Base-by-base conservation (phyloP, 2,329 filamentous ascomycete species). In the Stachybotrys chlorohalonatus region DNA sequence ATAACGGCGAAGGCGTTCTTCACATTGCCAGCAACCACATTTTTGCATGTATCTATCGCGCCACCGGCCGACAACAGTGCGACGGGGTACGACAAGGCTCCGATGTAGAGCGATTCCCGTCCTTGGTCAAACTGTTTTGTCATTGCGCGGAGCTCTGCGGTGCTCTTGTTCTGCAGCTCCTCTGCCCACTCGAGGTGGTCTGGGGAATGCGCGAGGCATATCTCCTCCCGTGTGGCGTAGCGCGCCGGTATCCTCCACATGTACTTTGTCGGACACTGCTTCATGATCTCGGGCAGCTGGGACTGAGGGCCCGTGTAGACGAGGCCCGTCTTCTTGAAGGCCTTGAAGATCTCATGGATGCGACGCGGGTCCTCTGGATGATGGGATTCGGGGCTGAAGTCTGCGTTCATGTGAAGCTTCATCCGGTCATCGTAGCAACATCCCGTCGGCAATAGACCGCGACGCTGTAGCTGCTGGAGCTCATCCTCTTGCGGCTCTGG, bases 1-100 rank as follows among this genome's bases (percentile, higher is more conserved):
- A 99, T 96, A 45, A 99, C 87, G 1, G 94, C 94, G 67, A 99
- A 94, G 0, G 90, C 91, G 65, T 99, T 99, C 70, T 95, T 96
- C 53, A 96, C 88, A 55, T 84, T 81, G 4, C 89, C 87, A 3
- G 81, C 79, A 30, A 94, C 86, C 5, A 99, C 90, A n/a, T 89
- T 88, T 68, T 92, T 87, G 72, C 92, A 96, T 1, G 92, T 95
- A 71, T 99, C 94, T 58, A 99, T 96, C 15, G 93, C 92, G 48
- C 93, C 93, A 32, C 94, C 94, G 11, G 89, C 90, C 1, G 94
- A 93, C 39, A 99, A 77, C 46, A 89, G 77, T 1, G 92, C 88
- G 36, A 90, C 92, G 48, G 85, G 83, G 63, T 85, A 93, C 0
- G 90, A 95, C 67, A 92, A 81, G 52, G 82, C 83, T 53, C 93